Evolutionary conservation across 2,329 filamentous ascomycete species (phyloP).

Genomic region (Calonectria naviculata): DNA sequence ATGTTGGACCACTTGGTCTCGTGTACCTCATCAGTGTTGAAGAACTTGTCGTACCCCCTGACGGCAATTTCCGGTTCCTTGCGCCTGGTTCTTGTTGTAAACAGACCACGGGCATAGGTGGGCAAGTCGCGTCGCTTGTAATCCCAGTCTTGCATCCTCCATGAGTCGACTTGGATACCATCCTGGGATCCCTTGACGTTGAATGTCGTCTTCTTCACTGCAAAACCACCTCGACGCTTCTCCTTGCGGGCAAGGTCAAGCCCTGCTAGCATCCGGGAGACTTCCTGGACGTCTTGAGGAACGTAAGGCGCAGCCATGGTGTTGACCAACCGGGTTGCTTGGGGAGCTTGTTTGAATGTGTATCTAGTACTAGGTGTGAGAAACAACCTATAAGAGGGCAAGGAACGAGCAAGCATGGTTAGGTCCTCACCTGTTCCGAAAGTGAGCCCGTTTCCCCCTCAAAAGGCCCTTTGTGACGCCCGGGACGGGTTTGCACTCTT

Average conservation of each 20-base stretch:
- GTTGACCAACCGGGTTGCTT: neutral
- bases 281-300: conserved; percentile 75
- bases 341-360: neutral
- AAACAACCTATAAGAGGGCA: neutral
- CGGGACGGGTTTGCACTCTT: neutral
- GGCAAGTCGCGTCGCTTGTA: conserved; percentile 90
- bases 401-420: neutral
- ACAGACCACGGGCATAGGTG: conserved; percentile 92
- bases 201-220: conserved; percentile 85
- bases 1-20: conserved; percentile 89
- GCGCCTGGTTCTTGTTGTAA: conserved; percentile 79
- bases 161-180: conserved; percentile 82
- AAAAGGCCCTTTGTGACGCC: neutral
- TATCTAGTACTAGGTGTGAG: conserved; percentile 15
- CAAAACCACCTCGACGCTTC: conserved; percentile 70
- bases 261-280: conserved; percentile 72
- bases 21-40: conserved; percentile 87
- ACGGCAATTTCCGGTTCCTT: conserved; percentile 82
- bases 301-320: conserved; percentile 66
- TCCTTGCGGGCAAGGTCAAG: conserved; percentile 69
- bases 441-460: neutral
- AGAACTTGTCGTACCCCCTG: conserved; percentile 98
- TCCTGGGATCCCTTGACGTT: conserved; percentile 70
- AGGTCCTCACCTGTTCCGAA: neutral
- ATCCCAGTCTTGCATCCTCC: conserved; percentile 95